Percentiles rank a stretch among this genome's conserved stretches.
Conservation (phyloP, 1,284 basidiomycete genomes). For the Abortiporus biennis region DNA sequence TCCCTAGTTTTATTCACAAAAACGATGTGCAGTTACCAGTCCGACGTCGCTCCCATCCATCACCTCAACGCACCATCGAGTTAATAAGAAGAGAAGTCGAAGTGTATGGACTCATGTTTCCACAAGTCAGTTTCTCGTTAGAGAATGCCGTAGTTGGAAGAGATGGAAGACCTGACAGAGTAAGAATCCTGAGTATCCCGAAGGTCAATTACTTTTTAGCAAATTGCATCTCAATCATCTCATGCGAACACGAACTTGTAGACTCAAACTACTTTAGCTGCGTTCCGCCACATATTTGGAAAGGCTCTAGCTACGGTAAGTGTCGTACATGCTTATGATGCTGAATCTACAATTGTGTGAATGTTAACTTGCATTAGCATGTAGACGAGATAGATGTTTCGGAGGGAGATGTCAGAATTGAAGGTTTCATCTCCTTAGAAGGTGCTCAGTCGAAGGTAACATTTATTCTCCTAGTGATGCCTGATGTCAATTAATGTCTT, state of each 20-base stretch:
- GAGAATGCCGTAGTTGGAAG: conserved; percentile 43
- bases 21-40: conserved; percentile 59
- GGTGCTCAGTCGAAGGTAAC: conserved; percentile 68
- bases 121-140: conserved; percentile 62
- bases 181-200: conserved; percentile 50
- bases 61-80: conserved; percentile 50
- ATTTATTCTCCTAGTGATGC: not conserved
- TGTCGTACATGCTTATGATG: no score
- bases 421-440: conserved; percentile 79
- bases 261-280: conserved; percentile 55
- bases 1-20: conserved; percentile 7
- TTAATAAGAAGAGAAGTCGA: conserved; percentile 69
- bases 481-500: not conserved
- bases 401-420: conserved; percentile 46
- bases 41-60: conserved; percentile 63
- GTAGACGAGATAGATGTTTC: conserved; percentile 57
- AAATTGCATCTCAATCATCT: not conserved
- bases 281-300: conserved; percentile 67
- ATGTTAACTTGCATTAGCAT: conserved; percentile 33
- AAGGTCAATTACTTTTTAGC: conserved; percentile 39
- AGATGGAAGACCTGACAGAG: conserved; percentile 29
- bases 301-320: conserved; percentile 59
- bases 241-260: conserved; percentile 21
- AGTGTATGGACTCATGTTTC: conserved; percentile 65
- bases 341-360: conserved; percentile 5